These are phyloP conservation scores for Metschnikowia santaceciliae DNA, from an alignment of 805 yeast species.

Conservation along the genomic window DNA sequence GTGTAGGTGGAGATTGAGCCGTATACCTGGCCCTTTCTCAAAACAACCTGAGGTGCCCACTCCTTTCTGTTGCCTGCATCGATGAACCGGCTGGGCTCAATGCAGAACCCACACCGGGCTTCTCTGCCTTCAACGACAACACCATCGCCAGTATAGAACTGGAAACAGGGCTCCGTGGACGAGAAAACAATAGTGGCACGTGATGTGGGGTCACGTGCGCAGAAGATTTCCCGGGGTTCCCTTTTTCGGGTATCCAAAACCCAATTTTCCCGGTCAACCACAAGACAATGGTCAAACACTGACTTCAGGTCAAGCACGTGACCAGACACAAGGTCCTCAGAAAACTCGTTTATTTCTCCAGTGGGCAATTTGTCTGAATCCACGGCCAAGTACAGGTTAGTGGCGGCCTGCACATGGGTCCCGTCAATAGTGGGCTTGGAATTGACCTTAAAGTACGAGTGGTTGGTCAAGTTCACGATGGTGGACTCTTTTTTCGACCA, in stretches of 20 bases:
- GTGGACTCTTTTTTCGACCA: conserved; percentile 40
- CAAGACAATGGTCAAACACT: conserved; percentile 45
- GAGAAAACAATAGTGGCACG: conserved; percentile 38
- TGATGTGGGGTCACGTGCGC: conserved; percentile 44
- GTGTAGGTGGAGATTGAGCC: conserved; percentile 44
- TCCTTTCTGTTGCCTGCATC: conserved; percentile 47
- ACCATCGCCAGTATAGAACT: conserved; percentile 59
- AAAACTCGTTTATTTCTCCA: conserved; percentile 30
- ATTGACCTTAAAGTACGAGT: conserved; percentile 54
- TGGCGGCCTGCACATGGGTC: conserved; percentile 28
- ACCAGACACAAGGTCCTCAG: conserved; percentile 21
- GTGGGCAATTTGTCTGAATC: conserved; percentile 41
- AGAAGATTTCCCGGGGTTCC: conserved; percentile 34
- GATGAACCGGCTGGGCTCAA: conserved; percentile 58
- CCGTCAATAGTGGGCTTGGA: conserved; percentile 28
- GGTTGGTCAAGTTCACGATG: conserved; percentile 57
- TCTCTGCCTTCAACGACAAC: conserved; percentile 32
- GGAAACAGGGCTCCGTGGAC: conserved; percentile 66
- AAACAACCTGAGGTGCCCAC: conserved; percentile 48
- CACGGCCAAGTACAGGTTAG: conserved; percentile 41
- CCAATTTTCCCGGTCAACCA: conserved; percentile 34
- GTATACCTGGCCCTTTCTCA: conserved; percentile 47
- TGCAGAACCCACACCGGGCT: conserved; percentile 52
- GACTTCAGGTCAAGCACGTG: not conserved
- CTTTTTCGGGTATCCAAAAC: conserved; percentile 46